phyloP scores from a whole-genome alignment of 2,329 filamentous ascomycete genomes.

The Aspergillus caelatus region DNA sequence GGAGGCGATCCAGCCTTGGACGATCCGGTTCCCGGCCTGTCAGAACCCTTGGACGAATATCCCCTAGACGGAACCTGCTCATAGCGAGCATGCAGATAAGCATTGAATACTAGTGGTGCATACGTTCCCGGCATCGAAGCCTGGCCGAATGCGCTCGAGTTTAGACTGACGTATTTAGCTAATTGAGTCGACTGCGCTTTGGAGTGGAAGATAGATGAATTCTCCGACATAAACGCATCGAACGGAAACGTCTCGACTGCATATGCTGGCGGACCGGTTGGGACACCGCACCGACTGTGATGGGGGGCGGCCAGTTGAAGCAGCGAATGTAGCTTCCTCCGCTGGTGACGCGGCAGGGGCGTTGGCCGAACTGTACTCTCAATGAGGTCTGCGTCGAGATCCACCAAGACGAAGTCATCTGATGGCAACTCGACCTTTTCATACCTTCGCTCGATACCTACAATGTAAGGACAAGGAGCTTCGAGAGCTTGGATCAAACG shows the following conservation, averaged over 20 bases:
- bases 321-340: conserved; percentile 84
- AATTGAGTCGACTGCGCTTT: conserved; percentile 71
- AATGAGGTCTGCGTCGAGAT: conserved; percentile 88
- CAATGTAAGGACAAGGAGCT: conserved; percentile 94
- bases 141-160: conserved; percentile 79
- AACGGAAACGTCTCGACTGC: conserved; percentile 90
- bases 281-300: conserved; percentile 81
- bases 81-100: conserved; percentile 76
- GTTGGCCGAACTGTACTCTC: conserved; percentile 80
- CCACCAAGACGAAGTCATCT: conserved; percentile 93
- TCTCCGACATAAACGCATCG: conserved; percentile 87
- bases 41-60: conserved; percentile 49
- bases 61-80: conserved; percentile 56
- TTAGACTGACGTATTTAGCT: conserved; percentile 84
- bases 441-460: conserved; percentile 91
- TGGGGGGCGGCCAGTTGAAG: conserved; percentile 90
- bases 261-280: conserved; percentile 87
- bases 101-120: conserved; percentile 80
- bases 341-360: conserved; percentile 81
- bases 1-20: conserved; percentile 56
- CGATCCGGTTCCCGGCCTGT: conserved; percentile 76
- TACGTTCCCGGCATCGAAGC: conserved; percentile 59
- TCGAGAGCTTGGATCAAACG: conserved; percentile 88
- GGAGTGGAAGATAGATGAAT: conserved; percentile 75
- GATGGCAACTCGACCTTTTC: conserved; percentile 68